These are phyloP conservation scores for Malassezia sp. DNA, from an alignment of 1,284 basidiomycete genomes.

Conservation along the genomic window DNA sequence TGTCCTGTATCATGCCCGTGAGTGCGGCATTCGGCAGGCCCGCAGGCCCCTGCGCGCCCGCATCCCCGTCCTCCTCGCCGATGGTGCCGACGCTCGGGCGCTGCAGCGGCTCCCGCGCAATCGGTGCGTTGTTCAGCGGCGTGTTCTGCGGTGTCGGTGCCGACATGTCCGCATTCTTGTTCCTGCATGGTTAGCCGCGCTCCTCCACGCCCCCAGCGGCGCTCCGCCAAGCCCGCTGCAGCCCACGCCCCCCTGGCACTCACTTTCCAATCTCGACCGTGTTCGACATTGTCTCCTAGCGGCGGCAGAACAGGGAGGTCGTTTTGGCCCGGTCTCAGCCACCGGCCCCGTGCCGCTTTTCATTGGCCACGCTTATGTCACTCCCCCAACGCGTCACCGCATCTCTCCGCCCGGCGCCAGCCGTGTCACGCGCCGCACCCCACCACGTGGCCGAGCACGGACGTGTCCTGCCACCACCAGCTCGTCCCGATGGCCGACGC, in stretches of 20 bases:
- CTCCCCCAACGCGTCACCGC: not conserved
- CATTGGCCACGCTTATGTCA: not conserved
- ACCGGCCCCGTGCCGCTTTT: not conserved
- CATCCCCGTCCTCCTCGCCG: constrained; percentile 37
- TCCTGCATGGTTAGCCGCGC: constrained; percentile 15
- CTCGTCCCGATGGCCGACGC: constrained; percentile 2
- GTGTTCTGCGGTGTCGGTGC: constrained; percentile 75
- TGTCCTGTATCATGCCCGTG: constrained; percentile 47
- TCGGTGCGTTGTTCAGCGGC: constrained; percentile 60
- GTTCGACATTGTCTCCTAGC: constrained; percentile 16
- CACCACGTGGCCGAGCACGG: not conserved
- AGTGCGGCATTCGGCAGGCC: constrained; percentile 39
- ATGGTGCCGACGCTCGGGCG: constrained; percentile 51
- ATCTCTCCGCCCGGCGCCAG: not conserved
- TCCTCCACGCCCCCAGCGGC: not conserved
- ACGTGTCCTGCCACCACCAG: not conserved
- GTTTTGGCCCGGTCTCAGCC: not conserved
- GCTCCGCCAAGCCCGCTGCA: not conserved
- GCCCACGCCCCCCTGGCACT: constrained; percentile 1
- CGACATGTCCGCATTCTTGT: constrained; percentile 36
- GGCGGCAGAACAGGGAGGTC: not conserved
- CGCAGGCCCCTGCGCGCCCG: not conserved
- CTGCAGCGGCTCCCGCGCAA: constrained; percentile 52
- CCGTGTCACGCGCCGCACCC: constrained; percentile 2
- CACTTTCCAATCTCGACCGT: constrained; percentile 29